phyloP scores from a whole-genome alignment of 306 rosid genomes.

The Astragalus glycyphyllos region DNA sequence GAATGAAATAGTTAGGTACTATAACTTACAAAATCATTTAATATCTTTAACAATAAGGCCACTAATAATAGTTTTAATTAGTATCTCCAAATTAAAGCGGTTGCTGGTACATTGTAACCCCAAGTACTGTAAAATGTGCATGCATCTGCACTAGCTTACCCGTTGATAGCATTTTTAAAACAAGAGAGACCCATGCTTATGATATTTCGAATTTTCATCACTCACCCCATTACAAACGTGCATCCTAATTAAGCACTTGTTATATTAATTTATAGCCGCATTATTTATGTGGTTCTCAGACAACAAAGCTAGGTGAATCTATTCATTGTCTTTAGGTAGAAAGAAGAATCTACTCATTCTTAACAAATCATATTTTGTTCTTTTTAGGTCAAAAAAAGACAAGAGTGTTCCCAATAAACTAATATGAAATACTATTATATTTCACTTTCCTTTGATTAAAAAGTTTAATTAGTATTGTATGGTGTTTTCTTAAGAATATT shows the following conservation, averaged over 20 bases:
- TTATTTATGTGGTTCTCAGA: constrained; percentile 28
- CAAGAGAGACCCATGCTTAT: constrained; percentile 33
- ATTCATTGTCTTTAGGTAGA: constrained; percentile 45
- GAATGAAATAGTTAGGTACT: not conserved
- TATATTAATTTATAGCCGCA: constrained; percentile 44
- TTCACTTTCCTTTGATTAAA: constrained; percentile 14
- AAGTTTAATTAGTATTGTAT: not conserved
- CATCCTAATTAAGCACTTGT: constrained; percentile 43
- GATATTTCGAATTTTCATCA: constrained; percentile 18
- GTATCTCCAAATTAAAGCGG: constrained; percentile 33
- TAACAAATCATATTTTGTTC: constrained; percentile 37
- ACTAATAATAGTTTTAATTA: not conserved
- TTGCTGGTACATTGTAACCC: constrained; percentile 14
- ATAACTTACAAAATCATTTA: not conserved
- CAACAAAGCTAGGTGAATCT: constrained; percentile 49
- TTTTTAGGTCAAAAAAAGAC: constrained; percentile 38
- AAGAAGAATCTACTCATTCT: constrained; percentile 44
- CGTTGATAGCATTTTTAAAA: constrained; percentile 46
- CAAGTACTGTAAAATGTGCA: constrained; percentile 37
- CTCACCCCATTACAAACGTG: constrained; percentile 35
- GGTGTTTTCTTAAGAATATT: not conserved
- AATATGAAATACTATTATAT: not conserved
- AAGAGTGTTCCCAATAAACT: constrained; percentile 29
- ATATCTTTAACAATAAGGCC: constrained; percentile 17
- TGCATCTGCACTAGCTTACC: constrained; percentile 47